Evolutionary conservation across 2,329 filamentous ascomycete species (phyloP), one percentile per base, ranked within the genome.

Genomic region (Paramyrothecium roridum): DNA sequence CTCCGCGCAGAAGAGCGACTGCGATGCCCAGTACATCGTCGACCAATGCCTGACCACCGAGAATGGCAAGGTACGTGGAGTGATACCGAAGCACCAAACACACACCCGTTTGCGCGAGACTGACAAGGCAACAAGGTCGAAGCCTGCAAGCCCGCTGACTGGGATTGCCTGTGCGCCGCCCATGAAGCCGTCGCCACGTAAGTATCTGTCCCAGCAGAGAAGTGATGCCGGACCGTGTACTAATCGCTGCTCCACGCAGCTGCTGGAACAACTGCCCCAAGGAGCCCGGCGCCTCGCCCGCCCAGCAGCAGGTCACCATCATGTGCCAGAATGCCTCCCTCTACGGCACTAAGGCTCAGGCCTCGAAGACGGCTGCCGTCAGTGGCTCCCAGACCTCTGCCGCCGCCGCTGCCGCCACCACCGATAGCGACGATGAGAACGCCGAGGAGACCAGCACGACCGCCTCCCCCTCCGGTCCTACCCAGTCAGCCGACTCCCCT

Each of bases 211-310:
- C 22, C 10, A 26, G 48, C 26, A 22, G 17, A 3, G n/a, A 47
- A 11, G 13, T 7, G 50, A 47, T 16, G 50, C 26, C 10, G n/a
- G 53, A 30, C 48, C 19, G 49, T 54, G 55, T 54, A 59, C 55
- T 57, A 46, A 59, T 52, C 34, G 30, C 11, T 10, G 30, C 21
- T 50, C 21, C 21, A 48, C 16, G 11, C 54, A 79, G 77, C 58
- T 82, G 80, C 77, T 82, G 75, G 72, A 80, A 80, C 74, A 82
- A 82, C 76, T 82, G 80, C 73, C 80, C 80, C 65, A 70, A 77
- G 62, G 79, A 82, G 67, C 2, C 64, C 52, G 71, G 75, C 48
- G 68, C 63, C 57, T 53, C 61, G 52, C 53, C 65, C 20, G 71
- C 70, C 60, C 59, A 69, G 51, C 65, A 69, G 61, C 72, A 77